phyloP scores from a whole-genome alignment of 164 flowering plant species.

The Brasenia schreberi region DNA sequence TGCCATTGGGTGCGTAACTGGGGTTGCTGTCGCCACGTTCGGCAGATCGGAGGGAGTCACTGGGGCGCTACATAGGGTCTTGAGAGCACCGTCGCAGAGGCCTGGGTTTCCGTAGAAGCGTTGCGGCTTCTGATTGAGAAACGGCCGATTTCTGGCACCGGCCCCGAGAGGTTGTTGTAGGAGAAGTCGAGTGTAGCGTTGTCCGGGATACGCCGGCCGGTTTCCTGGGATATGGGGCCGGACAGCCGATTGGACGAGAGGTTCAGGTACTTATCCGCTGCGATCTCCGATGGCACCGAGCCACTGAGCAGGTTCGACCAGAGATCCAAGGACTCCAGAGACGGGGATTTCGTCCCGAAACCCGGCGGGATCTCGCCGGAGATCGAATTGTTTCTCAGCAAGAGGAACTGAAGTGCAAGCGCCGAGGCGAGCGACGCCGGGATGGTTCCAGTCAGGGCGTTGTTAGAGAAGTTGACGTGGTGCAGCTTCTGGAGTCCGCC shows the following conservation, averaged over 20 bases:
- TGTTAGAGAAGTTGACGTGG: constrained; percentile 62
- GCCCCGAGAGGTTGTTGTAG: constrained; percentile 23
- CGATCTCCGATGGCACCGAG: constrained; percentile 42
- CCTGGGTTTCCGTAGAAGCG: constrained; percentile 43
- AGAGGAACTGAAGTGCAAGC: constrained; percentile 35
- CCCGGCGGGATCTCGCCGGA: constrained; percentile 38
- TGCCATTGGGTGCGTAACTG: constrained; percentile 82
- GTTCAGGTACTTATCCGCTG: constrained; percentile 40
- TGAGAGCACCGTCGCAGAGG: constrained; percentile 71
- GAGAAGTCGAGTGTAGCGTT: constrained; percentile 11
- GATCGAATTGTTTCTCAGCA: constrained; percentile 48
- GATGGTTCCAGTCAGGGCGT: constrained; percentile 57
- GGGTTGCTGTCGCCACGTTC: constrained; percentile 23
- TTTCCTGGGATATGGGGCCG: constrained; percentile 8
- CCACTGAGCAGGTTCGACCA: constrained; percentile 60
- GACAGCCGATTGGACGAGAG: constrained; percentile 10
- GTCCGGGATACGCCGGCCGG: constrained; percentile 6
- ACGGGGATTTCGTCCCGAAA: constrained; percentile 8
- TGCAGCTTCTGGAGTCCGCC: constrained; percentile 29
- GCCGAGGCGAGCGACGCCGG: constrained; percentile 33
- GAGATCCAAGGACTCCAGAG: constrained; percentile 40
- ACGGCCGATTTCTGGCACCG: constrained; percentile 36
- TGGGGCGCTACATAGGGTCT: constrained; percentile 42
- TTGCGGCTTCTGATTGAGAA: constrained; percentile 39
- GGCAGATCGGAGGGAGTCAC: constrained; percentile 32